Evolutionary conservation across 176 grass and related monocot genomes (phyloP), one percentile per base, ranked within the genome.

Genomic region (Oropetium thomaeum): DNA sequence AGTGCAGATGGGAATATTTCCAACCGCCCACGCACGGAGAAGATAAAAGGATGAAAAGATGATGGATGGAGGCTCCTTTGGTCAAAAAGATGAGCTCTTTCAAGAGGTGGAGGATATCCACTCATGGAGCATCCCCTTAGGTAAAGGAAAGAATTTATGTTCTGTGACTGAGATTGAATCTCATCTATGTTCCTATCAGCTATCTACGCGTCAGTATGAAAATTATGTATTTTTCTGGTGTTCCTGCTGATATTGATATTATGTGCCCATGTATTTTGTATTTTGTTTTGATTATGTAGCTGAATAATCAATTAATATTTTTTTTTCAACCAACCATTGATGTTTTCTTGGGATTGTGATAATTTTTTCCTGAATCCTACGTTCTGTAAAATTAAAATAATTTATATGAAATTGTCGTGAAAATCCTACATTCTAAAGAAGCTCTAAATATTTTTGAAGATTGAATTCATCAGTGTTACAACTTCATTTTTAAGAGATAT

Each of bases 61-160:
- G 49, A 86, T 79, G 22, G 74, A 74, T 44, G 45, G 55, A 57
- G 41, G 64, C 66, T 42, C 62, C 43, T 80, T 70, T 37, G 75
- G 65, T 75, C 58, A 79, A 79, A 79, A 75, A 88, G 60, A 70
- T 30, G 52, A 43, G 26, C 34, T 62, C 57, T 83, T 78, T 79
- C 66, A 49, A 65, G 33, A 40, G 70, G 80, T 73, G 71, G 59
- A 81, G 14, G 77, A 76, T 71, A 58, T 52, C 79, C 82, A 48
- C 69, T 85, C 31, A 23, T 43, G 10, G 41, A 62, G 86, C 79
- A 89, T 83, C 70, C 51, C 66, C 73, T 74, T 60, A 7, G 40
- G 59, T 65, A 58, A 89, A 89, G 83, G 68, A 89, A 92, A 82
- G 75, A 70, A 85, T 65, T 81, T 69, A 52, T 86, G 27, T 45